phyloP scores from a whole-genome alignment of 2,329 filamentous ascomycete genomes.

The Triangularia verruculosa region DNA sequence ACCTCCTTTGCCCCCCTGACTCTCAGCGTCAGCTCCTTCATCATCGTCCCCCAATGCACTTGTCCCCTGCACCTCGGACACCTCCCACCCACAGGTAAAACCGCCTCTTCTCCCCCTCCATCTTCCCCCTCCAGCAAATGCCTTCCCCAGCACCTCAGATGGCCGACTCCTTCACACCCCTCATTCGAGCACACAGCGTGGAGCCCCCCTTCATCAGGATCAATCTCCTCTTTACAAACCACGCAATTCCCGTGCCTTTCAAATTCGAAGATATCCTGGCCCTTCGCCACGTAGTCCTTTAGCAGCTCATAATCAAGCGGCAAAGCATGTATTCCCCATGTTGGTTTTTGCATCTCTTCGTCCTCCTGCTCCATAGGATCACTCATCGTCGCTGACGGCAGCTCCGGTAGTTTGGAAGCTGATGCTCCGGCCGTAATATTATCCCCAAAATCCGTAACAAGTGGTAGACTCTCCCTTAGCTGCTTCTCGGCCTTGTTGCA shows the following conservation, averaged over 20 bases:
- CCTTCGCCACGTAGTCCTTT: slow-evolving; percentile 54
- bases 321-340: slow-evolving; percentile 52
- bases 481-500: slow-evolving; percentile 47
- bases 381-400: background rate
- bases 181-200: slow-evolving; percentile 55
- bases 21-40: slow-evolving; percentile 77
- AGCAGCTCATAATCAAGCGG: slow-evolving; percentile 54
- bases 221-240: slow-evolving; percentile 47
- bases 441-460: slow-evolving; percentile 54
- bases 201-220: slow-evolving; percentile 50
- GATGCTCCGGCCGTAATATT: slow-evolving; percentile 17
- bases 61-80: slow-evolving; percentile 68
- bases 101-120: slow-evolving; percentile 29
- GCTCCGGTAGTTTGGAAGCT: slow-evolving; percentile 3
- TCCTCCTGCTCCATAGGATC: slow-evolving; percentile 1
- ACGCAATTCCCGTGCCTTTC: slow-evolving; percentile 55
- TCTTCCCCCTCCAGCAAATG: slow-evolving; percentile 43
- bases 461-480: slow-evolving; percentile 47
- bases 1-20: slow-evolving; percentile 68
- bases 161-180: slow-evolving; percentile 55
- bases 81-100: slow-evolving; percentile 65
- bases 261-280: slow-evolving; percentile 51
- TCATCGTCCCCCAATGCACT: slow-evolving; percentile 71
- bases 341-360: background rate
- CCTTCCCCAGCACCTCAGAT: slow-evolving; percentile 58